These are phyloP conservation scores for Fusarium oxysporum DNA, from an alignment of 2,329 filamentous ascomycete genomes.

Conservation along the genomic window DNA sequence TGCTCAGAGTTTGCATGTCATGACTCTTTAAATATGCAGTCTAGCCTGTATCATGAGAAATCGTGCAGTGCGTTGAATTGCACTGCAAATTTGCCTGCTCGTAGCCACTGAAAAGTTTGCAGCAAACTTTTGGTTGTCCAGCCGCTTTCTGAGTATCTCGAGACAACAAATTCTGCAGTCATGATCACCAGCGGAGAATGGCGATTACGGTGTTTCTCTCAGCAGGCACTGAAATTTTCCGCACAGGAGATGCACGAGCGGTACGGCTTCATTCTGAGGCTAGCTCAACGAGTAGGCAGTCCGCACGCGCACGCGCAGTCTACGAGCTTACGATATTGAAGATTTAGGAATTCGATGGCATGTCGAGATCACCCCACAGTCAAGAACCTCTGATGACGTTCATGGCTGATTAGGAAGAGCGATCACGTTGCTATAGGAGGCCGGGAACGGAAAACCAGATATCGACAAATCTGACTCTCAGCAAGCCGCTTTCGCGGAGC, in stretches of 20 bases:
- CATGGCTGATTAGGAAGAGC: conserved; percentile 61
- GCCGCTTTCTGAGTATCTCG: neutral
- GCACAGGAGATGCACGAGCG: neutral
- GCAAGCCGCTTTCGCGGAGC: conserved; percentile 67
- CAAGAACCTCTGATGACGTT: conserved; percentile 56
- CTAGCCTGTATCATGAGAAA: neutral
- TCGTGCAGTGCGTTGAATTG: too few relatives aligned
- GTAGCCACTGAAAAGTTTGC: neutral
- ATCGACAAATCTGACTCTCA: conserved; percentile 63
- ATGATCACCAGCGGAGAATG: neutral
- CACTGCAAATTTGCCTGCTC: neutral
- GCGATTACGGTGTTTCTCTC: neutral
- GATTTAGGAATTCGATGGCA: conserved; percentile 16
- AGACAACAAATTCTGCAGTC: neutral
- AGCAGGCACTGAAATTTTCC: neutral
- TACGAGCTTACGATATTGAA: neutral
- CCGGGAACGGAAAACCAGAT: conserved; percentile 68
- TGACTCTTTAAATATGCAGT: neutral
- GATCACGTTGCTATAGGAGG: conserved; percentile 61
- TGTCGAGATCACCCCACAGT: conserved; percentile 66
- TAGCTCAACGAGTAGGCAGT: neutral
- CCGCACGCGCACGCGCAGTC: neutral
- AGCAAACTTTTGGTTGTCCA: neutral
- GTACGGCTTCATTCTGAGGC: neutral
- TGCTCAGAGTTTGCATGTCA: neutral